phyloP scores from a whole-genome alignment of 2,329 filamentous ascomycete genomes.

The Myriosclerotinia curreyana region DNA sequence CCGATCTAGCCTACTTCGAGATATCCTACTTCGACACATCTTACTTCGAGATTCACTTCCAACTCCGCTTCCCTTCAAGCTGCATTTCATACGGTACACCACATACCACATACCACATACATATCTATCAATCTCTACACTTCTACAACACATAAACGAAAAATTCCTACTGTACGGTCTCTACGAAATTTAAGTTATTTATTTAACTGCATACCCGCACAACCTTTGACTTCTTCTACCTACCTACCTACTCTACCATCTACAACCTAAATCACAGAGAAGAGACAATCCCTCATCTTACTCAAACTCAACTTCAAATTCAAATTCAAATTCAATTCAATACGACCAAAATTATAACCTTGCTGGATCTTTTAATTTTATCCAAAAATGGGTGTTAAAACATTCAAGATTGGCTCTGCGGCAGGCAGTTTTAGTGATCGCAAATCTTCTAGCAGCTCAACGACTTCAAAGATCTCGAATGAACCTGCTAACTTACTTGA shows the following conservation, averaged over 20 bases:
- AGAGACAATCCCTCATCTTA: not conserved
- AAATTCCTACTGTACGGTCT: not conserved
- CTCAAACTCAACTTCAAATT: no score
- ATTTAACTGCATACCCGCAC: not conserved
- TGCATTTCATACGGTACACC: not conserved
- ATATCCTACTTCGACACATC: not conserved
- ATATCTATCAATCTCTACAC: not conserved
- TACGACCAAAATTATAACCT: not conserved
- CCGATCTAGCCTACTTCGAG: no score
- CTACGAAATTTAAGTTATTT: no score
- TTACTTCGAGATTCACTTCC: slow-evolving; percentile 10
- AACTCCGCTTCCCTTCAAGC: not conserved
- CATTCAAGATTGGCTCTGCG: slow-evolving; percentile 34
- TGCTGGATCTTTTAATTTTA: not conserved
- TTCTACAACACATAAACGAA: not conserved
- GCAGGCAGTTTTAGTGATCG: slow-evolving; percentile 15
- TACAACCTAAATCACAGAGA: not conserved
- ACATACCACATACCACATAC: not conserved
- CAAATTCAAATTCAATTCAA: not conserved
- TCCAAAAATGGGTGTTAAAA: slow-evolving; percentile 28
- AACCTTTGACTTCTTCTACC: not conserved
- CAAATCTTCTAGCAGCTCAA: slow-evolving; percentile 23
- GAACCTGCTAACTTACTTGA: slow-evolving; percentile 40
- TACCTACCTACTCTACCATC: not conserved
- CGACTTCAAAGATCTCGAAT: slow-evolving; percentile 25